Base-by-base conservation (phyloP, 805 yeast species). In the Tetrapisispora taiwanensis region DNA sequence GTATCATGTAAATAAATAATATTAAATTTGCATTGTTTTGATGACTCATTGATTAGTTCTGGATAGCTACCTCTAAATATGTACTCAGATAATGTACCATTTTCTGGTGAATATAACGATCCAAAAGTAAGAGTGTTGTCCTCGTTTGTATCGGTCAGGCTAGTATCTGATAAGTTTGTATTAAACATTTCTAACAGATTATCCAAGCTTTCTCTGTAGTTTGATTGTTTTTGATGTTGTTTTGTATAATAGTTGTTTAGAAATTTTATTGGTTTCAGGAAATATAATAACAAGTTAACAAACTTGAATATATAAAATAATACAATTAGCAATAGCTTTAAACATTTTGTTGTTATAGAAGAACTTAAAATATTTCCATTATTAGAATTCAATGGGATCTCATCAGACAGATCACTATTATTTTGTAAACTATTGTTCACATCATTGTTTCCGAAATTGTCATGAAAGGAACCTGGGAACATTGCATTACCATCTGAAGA, bases 1-100 rank as follows among this genome's bases (percentile, higher is more conserved):
- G 79, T 78, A 55, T 84, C 81, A 44, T 85, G 84, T 41, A 92
- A 63, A 50, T 84, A 79, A 2, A 88, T 76, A 42, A 85, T 65
- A 35, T 89, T 68, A 70, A 86, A 86, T 60, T 79, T 77, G 24
- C 80, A 81, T 44, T 84, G 76, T 30, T 73, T 69, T 42, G 84
- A 81, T 30, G 92, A 83, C 53, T 72, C 68, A 53, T 75, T 79
- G 43, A 89, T 65, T 1, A 95, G 89, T 46, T 81, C 81, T 1
- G 89, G 78, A 63, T 88, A 90, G 30, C 94, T 81, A 14, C 88
- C 88, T 52, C 77, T 79, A 46, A 75, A 39, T 7, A 52, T 46
- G 5, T 44, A 37, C 1, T 46, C 35, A n/a, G 48, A 22, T 18
- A 59, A 43, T 8, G 43, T 46, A 5, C 60, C 59, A 38, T 45